phyloP scores from a whole-genome alignment of 352 stramenopile genomes.

The Phytopythium vexans region DNA sequence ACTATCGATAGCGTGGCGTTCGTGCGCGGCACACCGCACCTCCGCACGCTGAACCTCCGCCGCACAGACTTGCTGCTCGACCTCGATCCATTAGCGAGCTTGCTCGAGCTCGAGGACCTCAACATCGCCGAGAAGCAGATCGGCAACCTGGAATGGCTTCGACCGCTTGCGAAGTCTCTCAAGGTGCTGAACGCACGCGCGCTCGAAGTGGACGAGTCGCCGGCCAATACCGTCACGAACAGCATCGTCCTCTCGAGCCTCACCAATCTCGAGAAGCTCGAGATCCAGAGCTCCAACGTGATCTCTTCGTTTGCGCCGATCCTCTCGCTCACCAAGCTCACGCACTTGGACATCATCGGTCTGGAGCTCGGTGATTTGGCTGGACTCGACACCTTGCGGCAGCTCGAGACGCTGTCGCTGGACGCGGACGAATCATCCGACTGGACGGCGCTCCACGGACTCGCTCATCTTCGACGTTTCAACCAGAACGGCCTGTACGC shows the following conservation, averaged over 20 bases:
- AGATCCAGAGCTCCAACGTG: background rate
- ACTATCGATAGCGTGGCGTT: background rate
- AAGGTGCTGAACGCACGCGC: constrained; percentile 1
- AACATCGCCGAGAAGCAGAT: constrained; percentile 1
- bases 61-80: background rate
- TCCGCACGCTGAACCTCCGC: background rate
- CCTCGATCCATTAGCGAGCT: background rate
- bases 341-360: background rate
- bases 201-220: background rate
- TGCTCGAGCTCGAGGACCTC: background rate
- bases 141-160: background rate
- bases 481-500: background rate
- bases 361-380: background rate
- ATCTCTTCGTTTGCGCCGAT: constrained; percentile 1
- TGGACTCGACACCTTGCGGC: background rate
- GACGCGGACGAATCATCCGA: constrained; percentile 1
- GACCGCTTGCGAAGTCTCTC: background rate
- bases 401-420: constrained; percentile 3
- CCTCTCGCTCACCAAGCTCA: constrained; percentile 1
- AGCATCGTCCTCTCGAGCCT: background rate
- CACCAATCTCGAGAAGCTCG: constrained; percentile 1
- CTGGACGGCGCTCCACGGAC: background rate
- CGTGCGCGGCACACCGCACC: background rate
- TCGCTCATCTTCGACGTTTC: background rate
- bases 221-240: background rate